Percentiles rank a stretch among this genome's conserved stretches.
These are phyloP conservation scores for Acer campestre DNA, from an alignment of 345 rosid species.

Conservation along the genomic window DNA sequence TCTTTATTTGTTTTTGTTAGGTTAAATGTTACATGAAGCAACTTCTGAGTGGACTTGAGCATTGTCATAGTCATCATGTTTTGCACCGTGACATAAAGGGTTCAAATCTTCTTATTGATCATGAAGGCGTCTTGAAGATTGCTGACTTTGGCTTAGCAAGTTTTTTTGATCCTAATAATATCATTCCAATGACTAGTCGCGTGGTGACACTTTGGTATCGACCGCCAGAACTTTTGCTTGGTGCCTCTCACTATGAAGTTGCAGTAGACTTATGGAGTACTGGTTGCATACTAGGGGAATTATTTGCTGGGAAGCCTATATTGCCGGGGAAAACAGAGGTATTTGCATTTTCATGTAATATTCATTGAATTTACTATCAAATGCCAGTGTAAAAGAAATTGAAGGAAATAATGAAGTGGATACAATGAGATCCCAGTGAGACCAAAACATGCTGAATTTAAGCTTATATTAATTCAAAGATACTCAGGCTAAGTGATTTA, in stretches of 20 bases:
- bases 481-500: neutral
- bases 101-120: conserved; percentile 88
- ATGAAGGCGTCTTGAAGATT: conserved; percentile 83
- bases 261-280: conserved; percentile 96
- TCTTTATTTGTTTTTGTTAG: conserved; percentile 35
- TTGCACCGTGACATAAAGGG: conserved; percentile 97
- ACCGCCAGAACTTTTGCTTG: conserved; percentile 96
- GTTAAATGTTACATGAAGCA: conserved; percentile 97
- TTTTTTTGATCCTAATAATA: conserved; percentile 61
- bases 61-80: conserved; percentile 82
- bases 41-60: conserved; percentile 90
- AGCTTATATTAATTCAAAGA: conserved; percentile 2
- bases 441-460: neutral
- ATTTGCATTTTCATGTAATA: conserved; percentile 4
- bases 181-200: conserved; percentile 75
- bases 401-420: neutral
- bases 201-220: conserved; percentile 99
- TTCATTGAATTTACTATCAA: conserved; percentile 11
- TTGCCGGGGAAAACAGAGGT: conserved; percentile 98
- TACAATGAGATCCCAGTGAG: neutral
- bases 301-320: conserved; percentile 82
- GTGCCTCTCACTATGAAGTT: conserved; percentile 78
- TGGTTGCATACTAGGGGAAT: conserved; percentile 95
- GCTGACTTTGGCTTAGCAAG: conserved; percentile 96
- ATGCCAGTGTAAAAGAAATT: neutral